Evolutionary conservation across 2,329 filamentous ascomycete genomes (phyloP).

Genomic region (Aspergillus sp.): DNA sequence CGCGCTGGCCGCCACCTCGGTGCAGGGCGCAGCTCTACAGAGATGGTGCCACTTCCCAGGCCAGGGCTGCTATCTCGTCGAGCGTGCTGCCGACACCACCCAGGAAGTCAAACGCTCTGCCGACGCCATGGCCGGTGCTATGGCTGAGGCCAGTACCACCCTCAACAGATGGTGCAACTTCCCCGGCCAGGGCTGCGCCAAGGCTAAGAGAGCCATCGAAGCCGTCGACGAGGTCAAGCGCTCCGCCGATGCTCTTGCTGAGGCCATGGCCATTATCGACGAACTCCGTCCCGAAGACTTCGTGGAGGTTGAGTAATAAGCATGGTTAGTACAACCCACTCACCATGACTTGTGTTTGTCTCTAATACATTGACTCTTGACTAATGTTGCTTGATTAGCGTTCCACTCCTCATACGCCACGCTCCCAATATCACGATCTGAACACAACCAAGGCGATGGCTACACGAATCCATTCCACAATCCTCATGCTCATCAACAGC

Average conservation of each 20-base stretch:
- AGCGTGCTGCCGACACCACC: constrained; percentile 33
- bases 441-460: not conserved
- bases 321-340: not conserved
- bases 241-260: constrained; percentile 37
- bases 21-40: constrained; percentile 35
- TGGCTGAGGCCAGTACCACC: constrained; percentile 31
- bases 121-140: constrained; percentile 38
- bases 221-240: constrained; percentile 60
- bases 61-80: constrained; percentile 35
- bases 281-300: constrained; percentile 24
- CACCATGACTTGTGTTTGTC: not conserved
- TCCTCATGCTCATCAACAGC: not conserved
- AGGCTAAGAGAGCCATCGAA: constrained; percentile 67
- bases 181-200: constrained; percentile 54
- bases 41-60: constrained; percentile 37
- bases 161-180: constrained; percentile 39
- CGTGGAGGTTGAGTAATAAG: not conserved
- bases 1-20: constrained; percentile 46
- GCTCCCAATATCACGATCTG: not conserved
- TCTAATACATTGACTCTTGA: not conserved
- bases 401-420: not conserved
- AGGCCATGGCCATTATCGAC: constrained; percentile 38
- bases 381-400: not conserved
- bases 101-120: constrained; percentile 38
- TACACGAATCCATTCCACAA: not conserved